These are phyloP conservation scores for Adansonia grandidieri DNA, from an alignment of 441 rosid genomes.

Conservation along the genomic window DNA sequence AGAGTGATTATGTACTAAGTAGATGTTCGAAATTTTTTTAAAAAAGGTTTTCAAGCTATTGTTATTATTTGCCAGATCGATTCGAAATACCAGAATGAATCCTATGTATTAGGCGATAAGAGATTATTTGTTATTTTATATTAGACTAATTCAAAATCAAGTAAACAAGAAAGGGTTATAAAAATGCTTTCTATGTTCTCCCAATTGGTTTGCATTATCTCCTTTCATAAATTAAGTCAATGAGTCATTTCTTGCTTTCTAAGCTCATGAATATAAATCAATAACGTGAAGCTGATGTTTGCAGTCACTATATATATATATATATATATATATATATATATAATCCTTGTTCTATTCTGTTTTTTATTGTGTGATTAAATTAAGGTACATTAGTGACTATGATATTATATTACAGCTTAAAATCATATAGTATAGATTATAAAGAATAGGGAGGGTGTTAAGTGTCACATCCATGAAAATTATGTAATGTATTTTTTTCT, in stretches of 20 bases:
- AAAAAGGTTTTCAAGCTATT: neutral
- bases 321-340: too few relatives aligned
- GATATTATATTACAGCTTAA: neutral
- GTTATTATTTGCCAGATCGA: neutral
- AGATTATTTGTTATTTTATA: neutral
- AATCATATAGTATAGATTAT: neutral
- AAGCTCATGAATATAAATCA: neutral
- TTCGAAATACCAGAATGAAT: neutral
- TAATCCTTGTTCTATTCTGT: neutral
- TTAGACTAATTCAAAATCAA: neutral
- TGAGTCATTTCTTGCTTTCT: neutral
- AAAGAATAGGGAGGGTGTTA: neutral
- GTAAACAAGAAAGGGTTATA: neutral
- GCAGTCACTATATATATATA: neutral
- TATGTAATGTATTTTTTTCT: neutral
- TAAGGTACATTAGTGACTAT: neutral
- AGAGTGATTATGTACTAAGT: too few relatives aligned
- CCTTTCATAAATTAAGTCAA: neutral
- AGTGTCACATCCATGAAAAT: neutral
- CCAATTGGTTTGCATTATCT: neutral
- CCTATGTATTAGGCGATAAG: neutral
- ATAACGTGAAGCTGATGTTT: neutral
- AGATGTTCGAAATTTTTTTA: too few relatives aligned
- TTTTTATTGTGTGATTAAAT: neutral
- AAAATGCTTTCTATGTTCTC: neutral